These are phyloP conservation scores for Stereum hirsutum DNA, from an alignment of 1,284 basidiomycete genomes.

Conservation along the genomic window DNA sequence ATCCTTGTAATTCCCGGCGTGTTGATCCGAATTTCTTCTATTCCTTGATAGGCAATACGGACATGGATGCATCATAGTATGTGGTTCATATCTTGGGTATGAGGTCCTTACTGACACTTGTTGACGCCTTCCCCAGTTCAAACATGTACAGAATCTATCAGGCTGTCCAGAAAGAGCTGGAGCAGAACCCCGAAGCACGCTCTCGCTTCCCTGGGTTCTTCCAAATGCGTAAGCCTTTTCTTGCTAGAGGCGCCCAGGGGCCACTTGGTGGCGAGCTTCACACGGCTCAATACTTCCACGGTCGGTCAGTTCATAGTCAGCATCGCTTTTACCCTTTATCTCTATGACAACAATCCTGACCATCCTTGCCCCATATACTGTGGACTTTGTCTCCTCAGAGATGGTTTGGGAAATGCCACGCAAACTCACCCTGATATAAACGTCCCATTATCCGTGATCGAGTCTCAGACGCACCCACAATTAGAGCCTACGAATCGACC, in stretches of 20 bases:
- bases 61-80: conserved; percentile 51
- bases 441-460: conserved; percentile 24
- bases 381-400: no score
- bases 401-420: conserved; percentile 71
- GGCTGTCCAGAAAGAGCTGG: conserved; percentile 59
- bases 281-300: conserved; percentile 84
- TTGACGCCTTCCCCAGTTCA: conserved; percentile 36
- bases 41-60: conserved; percentile 53
- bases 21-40: background rate
- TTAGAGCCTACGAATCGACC: conserved; percentile 40
- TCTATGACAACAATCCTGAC: no score
- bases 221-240: conserved; percentile 40
- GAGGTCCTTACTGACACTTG: no score
- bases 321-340: background rate
- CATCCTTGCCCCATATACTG: no score
- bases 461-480: conserved; percentile 29
- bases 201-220: conserved; percentile 63
- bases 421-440: conserved; percentile 69
- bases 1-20: background rate
- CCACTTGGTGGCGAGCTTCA: conserved; percentile 75
- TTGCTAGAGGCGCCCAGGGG: conserved; percentile 57
- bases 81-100: no score
- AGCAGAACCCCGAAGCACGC: conserved; percentile 46
- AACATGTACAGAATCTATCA: conserved; percentile 81
- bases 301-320: conserved; percentile 34